Evolutionary conservation across 116 monocot species (phyloP), one percentile per base, ranked within the genome.

Genomic region (Phalaenopsis hybrid): DNA sequence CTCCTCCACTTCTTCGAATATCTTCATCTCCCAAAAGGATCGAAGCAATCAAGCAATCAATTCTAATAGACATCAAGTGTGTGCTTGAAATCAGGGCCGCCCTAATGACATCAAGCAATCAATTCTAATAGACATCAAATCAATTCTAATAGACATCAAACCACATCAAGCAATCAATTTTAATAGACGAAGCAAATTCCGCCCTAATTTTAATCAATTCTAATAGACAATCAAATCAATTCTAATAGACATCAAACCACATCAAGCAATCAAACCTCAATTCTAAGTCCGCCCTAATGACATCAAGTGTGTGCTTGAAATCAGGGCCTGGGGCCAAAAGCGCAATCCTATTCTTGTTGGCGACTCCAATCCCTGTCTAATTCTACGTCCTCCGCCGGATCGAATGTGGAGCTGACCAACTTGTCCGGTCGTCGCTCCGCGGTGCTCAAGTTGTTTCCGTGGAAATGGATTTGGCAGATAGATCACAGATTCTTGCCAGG

Each of bases 271-370:
- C 28, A 28, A 28, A 28, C 73, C 34, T 37, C 34, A 15, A 6
- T 37, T 73, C 12, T 11, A 31, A 11, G 10, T 15, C 37, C 73
- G 57, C n/a, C 63, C 43, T 5, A 44, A 57, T n/a, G 79, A 79
- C 16, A 44, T 45, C 57, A 79, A 78, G 50, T 81, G 81, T 78
- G 89, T 94, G 74, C 43, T 94, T 4, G 94, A 93, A 37, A 81
- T 98, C 16, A 49, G 94, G 79, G 33, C 48, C 48, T 81, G 89
- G 77, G 73, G 80, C 1, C 86, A 83, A 83, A 90, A 90, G 61
- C 72, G 85, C 15, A 98, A 98, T 69, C 94, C 94, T 33, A 73
- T 98, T 25, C 85, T 98, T 18, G 94, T 98, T 21, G 93, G 94
- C 4, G 94, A 98, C 82, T 81, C 86, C 6, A 88, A 91, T 20